Evolutionary conservation across 352 stramenopile species (phyloP).

Genomic region (Globisporangium takayamanum): DNA sequence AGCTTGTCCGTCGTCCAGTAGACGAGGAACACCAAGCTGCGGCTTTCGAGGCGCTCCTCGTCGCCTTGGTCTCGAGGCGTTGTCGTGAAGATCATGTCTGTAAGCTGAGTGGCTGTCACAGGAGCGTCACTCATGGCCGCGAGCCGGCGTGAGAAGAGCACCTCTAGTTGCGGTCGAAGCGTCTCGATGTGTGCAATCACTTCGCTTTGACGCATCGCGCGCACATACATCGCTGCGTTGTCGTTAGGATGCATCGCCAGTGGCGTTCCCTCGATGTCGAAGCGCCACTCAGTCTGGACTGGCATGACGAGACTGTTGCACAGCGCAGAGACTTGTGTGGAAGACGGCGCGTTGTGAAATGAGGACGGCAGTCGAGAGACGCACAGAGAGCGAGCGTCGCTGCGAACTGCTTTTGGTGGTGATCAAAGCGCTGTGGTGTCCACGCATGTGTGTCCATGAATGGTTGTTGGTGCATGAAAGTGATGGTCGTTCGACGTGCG

Average conservation of each 20-base stretch:
- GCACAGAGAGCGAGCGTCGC: not conserved
- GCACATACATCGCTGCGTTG: not conserved
- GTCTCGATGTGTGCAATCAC: not conserved
- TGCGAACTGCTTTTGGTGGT: too few relatives aligned
- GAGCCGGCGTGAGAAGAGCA: not conserved
- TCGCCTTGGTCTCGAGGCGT: not conserved
- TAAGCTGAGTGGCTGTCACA: not conserved
- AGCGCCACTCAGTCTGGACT: conserved; percentile 5
- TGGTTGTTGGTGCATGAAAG: too few relatives aligned
- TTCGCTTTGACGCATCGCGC: not conserved
- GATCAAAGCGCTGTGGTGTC: too few relatives aligned
- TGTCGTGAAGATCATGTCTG: not conserved
- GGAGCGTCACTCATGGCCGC: not conserved
- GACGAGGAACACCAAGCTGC: not conserved
- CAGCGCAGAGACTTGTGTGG: not conserved
- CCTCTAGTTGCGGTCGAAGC: not conserved
- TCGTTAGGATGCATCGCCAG: not conserved
- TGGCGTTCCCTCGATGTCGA: not conserved
- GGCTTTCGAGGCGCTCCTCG: not conserved
- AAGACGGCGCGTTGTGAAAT: not conserved
- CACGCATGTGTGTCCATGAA: too few relatives aligned
- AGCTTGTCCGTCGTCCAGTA: not conserved
- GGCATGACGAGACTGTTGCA: not conserved
- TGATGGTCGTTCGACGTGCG: too few relatives aligned
- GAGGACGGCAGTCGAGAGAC: not conserved